Evolutionary conservation across 148 eudicot genomes (phyloP), one percentile per base, ranked within the genome.

Genomic region (Pharnaceum exiguum): DNA sequence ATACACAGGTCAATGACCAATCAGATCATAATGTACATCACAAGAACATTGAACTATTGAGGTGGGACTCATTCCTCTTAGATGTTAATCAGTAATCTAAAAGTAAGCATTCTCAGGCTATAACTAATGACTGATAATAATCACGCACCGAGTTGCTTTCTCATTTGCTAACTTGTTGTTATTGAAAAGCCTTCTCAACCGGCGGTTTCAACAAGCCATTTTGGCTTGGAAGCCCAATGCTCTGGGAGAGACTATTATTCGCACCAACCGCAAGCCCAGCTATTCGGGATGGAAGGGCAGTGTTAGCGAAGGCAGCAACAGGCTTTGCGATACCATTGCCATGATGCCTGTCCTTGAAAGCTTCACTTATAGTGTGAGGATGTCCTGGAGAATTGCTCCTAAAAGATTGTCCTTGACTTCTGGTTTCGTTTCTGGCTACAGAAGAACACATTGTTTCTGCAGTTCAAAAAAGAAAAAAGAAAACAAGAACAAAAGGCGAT

Each of bases 371-470:
- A n/a, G n/a, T n/a, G n/a, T n/a, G n/a, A n/a, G n/a, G n/a, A n/a
- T n/a, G n/a, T n/a, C n/a, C n/a, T n/a, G n/a, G n/a, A n/a, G n/a
- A n/a, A n/a, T n/a, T n/a, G n/a, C n/a, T n/a, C n/a, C 23, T 51
- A 23, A 13, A 7, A 26, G 64, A 31, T 30, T 57, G 63, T 57
- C 29, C 63, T 21, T 37, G 71, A 58, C 17, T 49, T 28, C 39
- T 42, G 21, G 39, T n/a, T 56, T 65, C 69, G 38, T 45, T 59
- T 48, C 50, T 59, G 42, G 58, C 44, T 60, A 29, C 7, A 27
- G 66, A 65, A 57, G 75, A 71, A 67, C 53, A 51, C 71, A 59
- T 67, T 23, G 72, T 57, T 58, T 71, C 83, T 74, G 73, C 66
- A 66, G 12, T 49, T 42, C 13, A 48, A 10, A 22, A 25, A 47